Percentiles rank a stretch among this genome's conserved stretches.
Evolutionary conservation across 805 yeast species (phyloP).

Genomic region (Pichia cephalocereana): DNA sequence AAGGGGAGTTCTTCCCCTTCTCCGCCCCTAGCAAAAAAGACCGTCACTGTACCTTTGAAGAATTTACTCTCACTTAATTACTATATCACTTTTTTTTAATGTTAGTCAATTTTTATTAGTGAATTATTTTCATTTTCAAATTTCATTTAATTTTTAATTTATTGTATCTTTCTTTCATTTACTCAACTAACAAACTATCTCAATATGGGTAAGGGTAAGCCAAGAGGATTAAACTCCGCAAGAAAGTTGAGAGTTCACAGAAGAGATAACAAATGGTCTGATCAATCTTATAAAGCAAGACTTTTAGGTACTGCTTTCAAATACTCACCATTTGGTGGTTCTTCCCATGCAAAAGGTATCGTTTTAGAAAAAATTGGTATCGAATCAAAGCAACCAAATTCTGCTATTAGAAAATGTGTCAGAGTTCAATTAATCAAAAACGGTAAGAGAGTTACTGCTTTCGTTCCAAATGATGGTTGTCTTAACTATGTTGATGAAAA

Average conservation of each 20-base stretch:
- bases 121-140: too few species aligned
- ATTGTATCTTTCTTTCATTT: not conserved
- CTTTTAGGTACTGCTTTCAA: slow-evolving; percentile 99
- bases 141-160: not conserved
- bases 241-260: slow-evolving; percentile 99
- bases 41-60: too few species aligned
- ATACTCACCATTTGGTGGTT: slow-evolving; percentile 99
- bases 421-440: slow-evolving; percentile 99
- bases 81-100: not conserved
- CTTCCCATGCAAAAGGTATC: slow-evolving; percentile 99
- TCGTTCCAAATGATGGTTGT: slow-evolving; percentile 99
- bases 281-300: slow-evolving; percentile 95
- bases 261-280: slow-evolving; percentile 99
- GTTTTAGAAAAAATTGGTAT: slow-evolving; percentile 99
- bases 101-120: too few species aligned
- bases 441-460: slow-evolving; percentile 99
- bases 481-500: slow-evolving; percentile 99
- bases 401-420: slow-evolving; percentile 99
- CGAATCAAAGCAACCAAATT: slow-evolving; percentile 99
- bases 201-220: slow-evolving; percentile 99
- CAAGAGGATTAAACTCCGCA: slow-evolving; percentile 99
- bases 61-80: too few species aligned
- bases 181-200: slow-evolving; percentile 6
- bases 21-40: too few species aligned
- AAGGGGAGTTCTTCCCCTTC: too few species aligned